Evolutionary conservation across 2,329 filamentous ascomycete genomes (phyloP), one percentile per base, ranked within the genome.

Genomic region (Camillea tinctor): DNA sequence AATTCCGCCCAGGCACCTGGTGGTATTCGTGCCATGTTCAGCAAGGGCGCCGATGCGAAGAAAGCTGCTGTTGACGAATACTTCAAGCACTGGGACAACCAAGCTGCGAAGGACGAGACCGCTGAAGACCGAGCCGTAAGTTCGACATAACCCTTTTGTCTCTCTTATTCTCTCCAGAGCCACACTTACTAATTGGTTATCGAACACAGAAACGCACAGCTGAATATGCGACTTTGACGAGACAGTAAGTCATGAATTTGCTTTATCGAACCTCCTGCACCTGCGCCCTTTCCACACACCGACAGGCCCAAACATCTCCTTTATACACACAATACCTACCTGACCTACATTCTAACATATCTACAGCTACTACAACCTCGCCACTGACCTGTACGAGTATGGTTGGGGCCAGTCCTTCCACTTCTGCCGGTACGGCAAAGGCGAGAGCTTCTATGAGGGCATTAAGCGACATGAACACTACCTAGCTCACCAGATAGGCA

Each of bases 391-490:
- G 55, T 97, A 97, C 82, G 95, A 98, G 81, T 95, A 97, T 70
- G 95, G 93, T 71, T 99, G 95, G 93, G 92, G 92, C 63, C 88
- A 93, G 72, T 94, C 89, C 54, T 99, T 99, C 85, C 94, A 99
- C 80, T 98, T 99, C 84, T 96, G 92, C 80, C 92, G 94, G 65
- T 97, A 94, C 78, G 90, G 92, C 58, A 81, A 88, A 68, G 90
- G 90, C 73, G 95, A 99, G 80, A 81, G 87, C 56, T 98, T 98
- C 81, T 82, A 87, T 77, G 91, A 96, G 79, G 93, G 93, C 63
- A 94, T 98, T 78, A 92, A 93, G 67, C 90, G 95, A 60, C 95
- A 99, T 74, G 95, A 99, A 81, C 95, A 99, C 83, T 98, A 97
- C 81, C 89, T 99, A 26, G 95, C 95, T 52, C 88, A 93, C 78